phyloP scores from a whole-genome alignment of 495 filamentous ascomycete species.

The Baudoinia panamericana region DNA sequence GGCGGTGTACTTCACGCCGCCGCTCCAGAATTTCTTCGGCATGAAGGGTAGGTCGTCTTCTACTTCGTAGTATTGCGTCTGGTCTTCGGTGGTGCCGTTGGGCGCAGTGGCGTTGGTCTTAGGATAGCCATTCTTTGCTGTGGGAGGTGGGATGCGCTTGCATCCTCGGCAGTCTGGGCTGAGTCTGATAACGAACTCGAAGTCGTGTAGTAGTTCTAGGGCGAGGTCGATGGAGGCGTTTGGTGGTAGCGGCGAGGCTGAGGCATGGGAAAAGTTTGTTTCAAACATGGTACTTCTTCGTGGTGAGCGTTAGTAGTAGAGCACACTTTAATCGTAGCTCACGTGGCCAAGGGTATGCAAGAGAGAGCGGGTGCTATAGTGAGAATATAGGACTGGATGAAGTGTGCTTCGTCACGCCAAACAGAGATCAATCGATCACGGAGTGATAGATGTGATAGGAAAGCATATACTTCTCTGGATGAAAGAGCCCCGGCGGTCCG shows the following conservation, averaged over 20 bases:
- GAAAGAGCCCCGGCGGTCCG: no score
- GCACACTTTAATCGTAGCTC: no score
- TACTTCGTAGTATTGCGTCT: slow-evolving; percentile 17
- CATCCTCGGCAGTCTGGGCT: slow-evolving; percentile 16
- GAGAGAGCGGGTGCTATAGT: no score
- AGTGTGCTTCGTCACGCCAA: no score
- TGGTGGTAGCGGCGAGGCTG: slow-evolving; percentile 12
- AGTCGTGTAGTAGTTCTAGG: slow-evolving; percentile 16
- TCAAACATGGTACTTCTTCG: slow-evolving; percentile 21
- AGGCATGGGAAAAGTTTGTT: slow-evolving; percentile 14
- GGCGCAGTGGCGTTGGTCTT: neutral
- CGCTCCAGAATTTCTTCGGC: slow-evolving; percentile 17
- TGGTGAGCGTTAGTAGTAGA: no score
- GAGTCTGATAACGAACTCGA: slow-evolving; percentile 15
- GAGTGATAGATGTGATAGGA: no score
- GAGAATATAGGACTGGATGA: no score
- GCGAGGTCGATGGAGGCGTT: slow-evolving; percentile 3
- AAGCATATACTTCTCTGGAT: no score
- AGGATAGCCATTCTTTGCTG: slow-evolving; percentile 4
- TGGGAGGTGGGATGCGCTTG: slow-evolving; percentile 12
- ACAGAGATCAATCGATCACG: no score
- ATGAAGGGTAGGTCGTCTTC: slow-evolving; percentile 22
- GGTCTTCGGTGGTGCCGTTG: neutral
- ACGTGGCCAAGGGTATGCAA: no score
- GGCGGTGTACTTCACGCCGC: slow-evolving; percentile 15